phyloP scores from a whole-genome alignment of 2,329 filamentous ascomycete species.

The Cladobotryum protrusum region DNA sequence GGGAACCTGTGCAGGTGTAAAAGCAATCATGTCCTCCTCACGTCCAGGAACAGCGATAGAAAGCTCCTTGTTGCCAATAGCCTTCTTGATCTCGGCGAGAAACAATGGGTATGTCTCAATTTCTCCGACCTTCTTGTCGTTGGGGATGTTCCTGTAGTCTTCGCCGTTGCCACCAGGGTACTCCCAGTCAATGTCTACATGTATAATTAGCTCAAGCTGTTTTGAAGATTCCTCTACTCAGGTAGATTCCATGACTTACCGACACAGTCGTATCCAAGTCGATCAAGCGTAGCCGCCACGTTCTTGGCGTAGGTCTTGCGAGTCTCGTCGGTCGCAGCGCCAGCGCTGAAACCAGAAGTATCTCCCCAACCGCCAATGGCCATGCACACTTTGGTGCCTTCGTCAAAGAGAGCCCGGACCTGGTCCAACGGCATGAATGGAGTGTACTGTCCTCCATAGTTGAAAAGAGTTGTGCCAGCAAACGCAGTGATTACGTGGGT shows the following conservation, averaged over 20 bases:
- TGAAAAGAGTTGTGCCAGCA: slow-evolving; percentile 45
- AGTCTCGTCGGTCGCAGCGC: slow-evolving; percentile 39
- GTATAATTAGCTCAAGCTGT: no score
- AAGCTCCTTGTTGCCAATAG: slow-evolving; percentile 55
- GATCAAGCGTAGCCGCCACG: slow-evolving; percentile 46
- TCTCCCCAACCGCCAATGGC: slow-evolving; percentile 63
- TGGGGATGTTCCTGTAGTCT: slow-evolving; percentile 59
- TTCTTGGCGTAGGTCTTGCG: slow-evolving; percentile 52
- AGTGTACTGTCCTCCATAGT: slow-evolving; percentile 36
- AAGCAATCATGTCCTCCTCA: slow-evolving; percentile 62
- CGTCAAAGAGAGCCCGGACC: slow-evolving; percentile 46
- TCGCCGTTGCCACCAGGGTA: slow-evolving; percentile 58
- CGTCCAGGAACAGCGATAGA: slow-evolving; percentile 63
- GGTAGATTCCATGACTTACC: slow-evolving; percentile 30
- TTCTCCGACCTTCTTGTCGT: slow-evolving; percentile 52
- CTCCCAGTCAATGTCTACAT: slow-evolving; percentile 61
- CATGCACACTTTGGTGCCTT: slow-evolving; percentile 53
- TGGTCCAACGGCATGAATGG: slow-evolving; percentile 48
- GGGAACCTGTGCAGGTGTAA: slow-evolving; percentile 48
- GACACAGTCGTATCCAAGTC: slow-evolving; percentile 54
- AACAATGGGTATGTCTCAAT: slow-evolving; percentile 57
- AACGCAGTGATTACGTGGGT: slow-evolving; percentile 52
- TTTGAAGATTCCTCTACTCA: no score
- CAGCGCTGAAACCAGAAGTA: slow-evolving; percentile 47
- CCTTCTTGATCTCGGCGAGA: slow-evolving; percentile 50